Percentiles rank a stretch among this genome's conserved stretches.
These are phyloP conservation scores for Rubroshorea leprosula DNA, from an alignment of 345 rosid genomes.

Conservation along the genomic window DNA sequence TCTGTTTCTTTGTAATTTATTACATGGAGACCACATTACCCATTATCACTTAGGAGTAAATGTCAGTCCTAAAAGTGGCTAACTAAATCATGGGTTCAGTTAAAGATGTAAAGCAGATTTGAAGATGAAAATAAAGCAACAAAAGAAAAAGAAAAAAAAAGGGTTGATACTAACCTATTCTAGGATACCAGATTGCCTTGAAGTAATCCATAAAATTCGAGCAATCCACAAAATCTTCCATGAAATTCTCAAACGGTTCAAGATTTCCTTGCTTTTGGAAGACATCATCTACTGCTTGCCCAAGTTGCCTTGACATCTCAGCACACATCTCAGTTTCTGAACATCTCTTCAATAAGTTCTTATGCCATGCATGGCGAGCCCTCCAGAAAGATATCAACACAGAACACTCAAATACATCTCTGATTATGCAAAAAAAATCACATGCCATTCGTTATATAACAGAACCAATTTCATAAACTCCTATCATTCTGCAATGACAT, in stretches of 20 bases:
- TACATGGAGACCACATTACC: too few relatives aligned
- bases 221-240: conserved; percentile 58
- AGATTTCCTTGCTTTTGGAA: conserved; percentile 52
- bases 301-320: conserved; percentile 59
- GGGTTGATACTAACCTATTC: conserved; percentile 70
- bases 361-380: conserved; percentile 81
- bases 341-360: conserved; percentile 81
- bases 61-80: too few relatives aligned
- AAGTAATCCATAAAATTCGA: conserved; percentile 75
- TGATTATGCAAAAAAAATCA: conserved; percentile 31
- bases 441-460: conserved; percentile 4
- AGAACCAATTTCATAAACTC: too few relatives aligned
- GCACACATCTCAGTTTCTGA: conserved; percentile 46
- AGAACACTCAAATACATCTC: conserved; percentile 94
- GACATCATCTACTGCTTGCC: conserved; percentile 52
- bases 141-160: conserved; percentile 11
- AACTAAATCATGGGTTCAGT: too few relatives aligned
- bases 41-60: too few relatives aligned
- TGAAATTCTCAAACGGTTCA: conserved; percentile 41
- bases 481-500: too few relatives aligned
- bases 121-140: not conserved
- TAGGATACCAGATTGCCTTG: conserved; percentile 78
- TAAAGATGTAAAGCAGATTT: too few relatives aligned
- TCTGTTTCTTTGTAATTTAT: too few relatives aligned
- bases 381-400: conserved; percentile 84